Evolutionary conservation across 495 filamentous ascomycete genomes (phyloP), one percentile per base, ranked within the genome.

Genomic region (Clavariopsis aquatica): DNA sequence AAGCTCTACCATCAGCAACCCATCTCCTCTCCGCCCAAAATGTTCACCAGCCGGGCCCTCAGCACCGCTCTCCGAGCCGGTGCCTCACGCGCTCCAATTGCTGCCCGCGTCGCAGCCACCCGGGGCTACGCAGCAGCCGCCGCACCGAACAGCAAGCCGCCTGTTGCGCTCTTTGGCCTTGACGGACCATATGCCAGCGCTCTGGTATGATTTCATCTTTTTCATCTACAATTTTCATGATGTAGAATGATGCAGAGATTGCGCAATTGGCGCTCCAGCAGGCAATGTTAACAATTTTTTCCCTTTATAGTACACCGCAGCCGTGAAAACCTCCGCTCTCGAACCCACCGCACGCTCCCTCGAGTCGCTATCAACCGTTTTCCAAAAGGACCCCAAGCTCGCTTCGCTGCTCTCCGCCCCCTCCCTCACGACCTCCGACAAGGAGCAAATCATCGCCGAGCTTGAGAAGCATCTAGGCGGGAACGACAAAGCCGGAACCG

Each of bases 151-250:
- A 71, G 78, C 58, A 93, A 89, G 82, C 86, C 93, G 65, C 94
- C 94, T 56, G 83, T 97, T 74, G 85, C 92, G 58, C 82, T 98
- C 67, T 98, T 90, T 79, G 94, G 94, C 65, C 82, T 98, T 79
- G 94, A 97, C 78, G 94, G 94, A 72, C 98, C 93, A 74, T 98
- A 98, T 81, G 95, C 94, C 73, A 90, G 86, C 82, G 94, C 94
- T 81, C 82, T 98, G 87, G 94, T 98, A 91, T 76, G 86, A 78
- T 61, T 66, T 55, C 62, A 57, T 46, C 34, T 22, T 2, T 43
- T 28, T 29, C 19, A 54, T 62, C 38, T 36, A 27, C 17, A n/a
- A 6, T 57, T 54, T 55, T 28, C 15, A 57, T 24, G 64, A 67
- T 64, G 59, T 15, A 26, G 23, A 29, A 26, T 13, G 36, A 52